Percentiles rank a stretch among this genome's conserved stretches.
Conservation (phyloP, 73 alveolate genomes). For the Blepharisma japonicum region DNA sequence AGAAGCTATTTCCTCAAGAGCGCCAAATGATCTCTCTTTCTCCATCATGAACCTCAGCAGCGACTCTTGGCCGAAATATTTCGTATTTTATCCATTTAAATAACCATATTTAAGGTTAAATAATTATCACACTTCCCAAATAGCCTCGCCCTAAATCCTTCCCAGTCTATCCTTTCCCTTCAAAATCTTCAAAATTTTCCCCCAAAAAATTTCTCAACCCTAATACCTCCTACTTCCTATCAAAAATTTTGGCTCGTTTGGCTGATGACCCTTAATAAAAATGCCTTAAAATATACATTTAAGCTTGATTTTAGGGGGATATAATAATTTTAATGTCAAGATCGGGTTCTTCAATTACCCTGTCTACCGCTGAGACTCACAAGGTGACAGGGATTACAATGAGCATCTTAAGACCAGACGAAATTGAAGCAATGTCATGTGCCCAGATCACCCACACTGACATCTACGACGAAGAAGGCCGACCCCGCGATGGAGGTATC, state of each 20-base stretch:
- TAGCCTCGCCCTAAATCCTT: too few relatives aligned
- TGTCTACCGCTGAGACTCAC: slow-evolving; percentile 48
- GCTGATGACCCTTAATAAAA: not conserved
- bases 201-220: too few relatives aligned
- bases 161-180: too few relatives aligned
- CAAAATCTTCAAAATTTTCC: too few relatives aligned
- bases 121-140: too few relatives aligned
- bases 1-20: not conserved
- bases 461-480: slow-evolving; percentile 70
- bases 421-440: slow-evolving; percentile 60
- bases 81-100: not conserved
- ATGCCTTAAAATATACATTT: not conserved
- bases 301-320: slow-evolving; percentile 14
- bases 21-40: not conserved
- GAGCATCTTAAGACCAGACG: slow-evolving; percentile 70
- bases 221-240: too few relatives aligned
- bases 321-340: slow-evolving; percentile 38
- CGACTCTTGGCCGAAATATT: slow-evolving; percentile 7
- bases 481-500: slow-evolving; percentile 76
- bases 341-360: slow-evolving; percentile 33
- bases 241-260: too few relatives aligned
- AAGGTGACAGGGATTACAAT: slow-evolving; percentile 64
- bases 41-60: not conserved
- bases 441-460: slow-evolving; percentile 49
- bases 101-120: too few relatives aligned